Evolutionary conservation across 2,329 filamentous ascomycete genomes (phyloP).

Genomic region (Akanthomyces lecanii): DNA sequence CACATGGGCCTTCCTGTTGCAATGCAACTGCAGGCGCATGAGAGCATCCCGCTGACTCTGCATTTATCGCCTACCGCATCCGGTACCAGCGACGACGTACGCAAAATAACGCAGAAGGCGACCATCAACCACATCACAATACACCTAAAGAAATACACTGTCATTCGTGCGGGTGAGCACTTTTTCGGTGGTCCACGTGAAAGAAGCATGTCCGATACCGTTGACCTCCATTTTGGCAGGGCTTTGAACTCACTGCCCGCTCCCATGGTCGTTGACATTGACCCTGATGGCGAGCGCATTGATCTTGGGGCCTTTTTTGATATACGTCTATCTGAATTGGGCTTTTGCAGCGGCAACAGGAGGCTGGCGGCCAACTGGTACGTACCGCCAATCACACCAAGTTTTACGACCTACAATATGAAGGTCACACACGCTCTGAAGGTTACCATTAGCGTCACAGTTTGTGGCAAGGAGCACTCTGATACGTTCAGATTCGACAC

Average conservation of each 20-base stretch:
- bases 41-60: not conserved
- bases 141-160: not conserved
- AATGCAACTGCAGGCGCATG: not conserved
- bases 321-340: not conserved
- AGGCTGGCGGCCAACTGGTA: not conserved
- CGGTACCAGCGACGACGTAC: not conserved
- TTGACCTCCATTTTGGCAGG: not conserved
- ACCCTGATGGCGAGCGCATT: not conserved
- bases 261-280: not conserved
- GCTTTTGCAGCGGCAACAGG: not conserved
- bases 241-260: not conserved
- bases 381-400: not conserved
- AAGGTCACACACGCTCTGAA: not conserved
- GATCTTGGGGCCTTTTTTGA: not conserved
- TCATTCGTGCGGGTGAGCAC: not conserved
- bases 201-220: not conserved
- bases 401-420: constrained; percentile 1
- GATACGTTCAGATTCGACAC: constrained; percentile 3
- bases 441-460: not conserved
- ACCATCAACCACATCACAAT: not conserved
- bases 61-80: not conserved
- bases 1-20: constrained; percentile 2
- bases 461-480: constrained; percentile 1
- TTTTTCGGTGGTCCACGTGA: not conserved
- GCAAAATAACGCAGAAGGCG: not conserved